These are phyloP conservation scores for Podaxis rugospora DNA, from an alignment of 768 basidiomycete genomes.

Conservation along the genomic window DNA sequence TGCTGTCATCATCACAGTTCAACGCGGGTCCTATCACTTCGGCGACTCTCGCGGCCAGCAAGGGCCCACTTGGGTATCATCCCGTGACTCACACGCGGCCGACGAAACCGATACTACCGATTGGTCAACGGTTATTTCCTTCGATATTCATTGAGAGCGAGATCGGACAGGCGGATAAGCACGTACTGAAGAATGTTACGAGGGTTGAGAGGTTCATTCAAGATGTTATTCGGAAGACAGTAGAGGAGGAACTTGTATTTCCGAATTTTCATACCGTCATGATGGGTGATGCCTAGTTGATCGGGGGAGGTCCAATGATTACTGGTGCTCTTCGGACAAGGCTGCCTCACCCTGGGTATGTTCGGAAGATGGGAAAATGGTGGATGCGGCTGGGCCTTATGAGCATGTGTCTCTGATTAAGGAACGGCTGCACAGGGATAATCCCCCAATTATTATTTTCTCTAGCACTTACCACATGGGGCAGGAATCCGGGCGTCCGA, in stretches of 20 bases:
- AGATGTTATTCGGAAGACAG: slow-evolving; percentile 89
- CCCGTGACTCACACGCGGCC: slow-evolving; percentile 23
- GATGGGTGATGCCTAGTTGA: slow-evolving; percentile 33
- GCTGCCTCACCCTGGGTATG: too few relatives aligned
- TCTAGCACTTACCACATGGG: too few relatives aligned
- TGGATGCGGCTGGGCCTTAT: too few relatives aligned
- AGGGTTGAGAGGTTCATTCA: slow-evolving; percentile 94
- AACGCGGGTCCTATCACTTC: background rate
- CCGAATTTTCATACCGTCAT: slow-evolving; percentile 89
- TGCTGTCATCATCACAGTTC: background rate
- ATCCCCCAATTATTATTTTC: too few relatives aligned
- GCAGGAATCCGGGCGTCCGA: too few relatives aligned
- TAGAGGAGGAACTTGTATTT: slow-evolving; percentile 95
- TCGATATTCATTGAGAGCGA: slow-evolving; percentile 92
- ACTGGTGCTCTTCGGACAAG: too few relatives aligned
- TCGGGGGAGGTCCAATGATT: too few relatives aligned
- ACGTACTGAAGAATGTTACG: slow-evolving; percentile 93
- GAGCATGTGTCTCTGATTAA: too few relatives aligned
- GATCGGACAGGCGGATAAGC: slow-evolving; percentile 93
- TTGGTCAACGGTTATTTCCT: slow-evolving; percentile 81
- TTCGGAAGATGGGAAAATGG: too few relatives aligned
- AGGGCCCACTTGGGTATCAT: background rate
- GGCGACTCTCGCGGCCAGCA: slow-evolving; percentile 22
- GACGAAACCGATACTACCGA: slow-evolving; percentile 60
- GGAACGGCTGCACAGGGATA: too few relatives aligned